phyloP scores from a whole-genome alignment of 2,329 filamentous ascomycete species.

The Trichophyton schoenleinii region DNA sequence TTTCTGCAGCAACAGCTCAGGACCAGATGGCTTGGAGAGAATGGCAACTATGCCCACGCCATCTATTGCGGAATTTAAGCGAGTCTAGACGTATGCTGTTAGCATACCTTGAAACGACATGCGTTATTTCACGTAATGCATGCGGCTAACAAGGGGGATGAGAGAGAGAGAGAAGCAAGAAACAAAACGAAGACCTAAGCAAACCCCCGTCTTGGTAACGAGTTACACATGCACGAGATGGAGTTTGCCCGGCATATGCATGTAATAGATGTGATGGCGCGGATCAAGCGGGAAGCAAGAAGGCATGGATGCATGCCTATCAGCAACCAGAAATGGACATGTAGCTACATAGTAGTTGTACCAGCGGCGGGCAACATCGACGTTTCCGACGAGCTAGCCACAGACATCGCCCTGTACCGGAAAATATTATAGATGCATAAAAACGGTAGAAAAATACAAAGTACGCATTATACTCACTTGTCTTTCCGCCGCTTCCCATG shows the following conservation, averaged over 20 bases:
- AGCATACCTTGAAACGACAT: not conserved
- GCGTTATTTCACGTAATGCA: not conserved
- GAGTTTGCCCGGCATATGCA: not conserved
- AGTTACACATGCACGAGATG: not conserved
- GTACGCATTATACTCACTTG: conserved; percentile 21
- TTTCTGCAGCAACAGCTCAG: conserved; percentile 41
- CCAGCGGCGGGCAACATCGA: too few species aligned
- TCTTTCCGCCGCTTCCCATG: conserved; percentile 36
- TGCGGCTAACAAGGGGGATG: too few species aligned
- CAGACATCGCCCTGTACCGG: too few species aligned
- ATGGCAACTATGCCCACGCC: conserved; percentile 51
- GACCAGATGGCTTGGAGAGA: conserved; percentile 40
- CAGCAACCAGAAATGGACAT: too few species aligned
- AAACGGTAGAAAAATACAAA: too few species aligned
- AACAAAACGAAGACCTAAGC: too few species aligned
- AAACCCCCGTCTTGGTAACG: too few species aligned
- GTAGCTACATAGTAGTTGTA: too few species aligned
- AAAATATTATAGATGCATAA: too few species aligned
- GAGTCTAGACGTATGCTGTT: conserved; percentile 22
- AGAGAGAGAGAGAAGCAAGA: too few species aligned
- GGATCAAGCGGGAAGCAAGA: not conserved
- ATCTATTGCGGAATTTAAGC: conserved; percentile 40
- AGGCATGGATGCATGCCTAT: not conserved
- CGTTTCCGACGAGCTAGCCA: too few species aligned
- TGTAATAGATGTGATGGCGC: not conserved